Evolutionary conservation across 2,329 filamentous ascomycete species (phyloP).

Genomic region (Clathrospora elynae): DNA sequence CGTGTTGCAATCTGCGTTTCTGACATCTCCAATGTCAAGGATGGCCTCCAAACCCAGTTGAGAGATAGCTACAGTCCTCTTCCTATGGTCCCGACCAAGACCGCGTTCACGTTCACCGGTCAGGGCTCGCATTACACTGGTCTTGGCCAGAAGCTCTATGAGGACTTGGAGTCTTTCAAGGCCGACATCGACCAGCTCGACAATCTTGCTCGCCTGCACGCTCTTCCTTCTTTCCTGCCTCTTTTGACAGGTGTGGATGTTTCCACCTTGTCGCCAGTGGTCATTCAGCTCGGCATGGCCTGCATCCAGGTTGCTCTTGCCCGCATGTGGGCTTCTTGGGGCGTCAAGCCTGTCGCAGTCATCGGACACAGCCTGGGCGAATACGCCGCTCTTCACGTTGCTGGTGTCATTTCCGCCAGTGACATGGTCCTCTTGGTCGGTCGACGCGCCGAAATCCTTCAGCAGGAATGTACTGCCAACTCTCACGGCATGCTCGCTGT

Average conservation of each 20-base stretch:
- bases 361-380: constrained; percentile 69
- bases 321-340: constrained; percentile 60
- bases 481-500: constrained; percentile 71
- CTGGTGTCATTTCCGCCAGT: constrained; percentile 71
- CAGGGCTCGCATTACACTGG: constrained; percentile 60
- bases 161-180: constrained; percentile 55
- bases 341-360: constrained; percentile 59
- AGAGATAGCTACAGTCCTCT: constrained; percentile 59
- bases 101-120: constrained; percentile 59
- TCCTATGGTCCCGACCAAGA: constrained; percentile 58
- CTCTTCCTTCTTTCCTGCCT: constrained; percentile 57
- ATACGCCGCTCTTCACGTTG: constrained; percentile 72
- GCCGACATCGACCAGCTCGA: constrained; percentile 57
- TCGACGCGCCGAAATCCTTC: constrained; percentile 67
- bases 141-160: constrained; percentile 57
- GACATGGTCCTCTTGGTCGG: constrained; percentile 77
- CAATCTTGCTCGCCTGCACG: constrained; percentile 53
- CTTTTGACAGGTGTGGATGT: constrained; percentile 57
- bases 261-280: constrained; percentile 56
- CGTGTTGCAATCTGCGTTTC: constrained; percentile 55
- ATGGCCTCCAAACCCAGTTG: constrained; percentile 53
- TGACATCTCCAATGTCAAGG: constrained; percentile 54
- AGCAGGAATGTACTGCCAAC: constrained; percentile 66
- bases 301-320: constrained; percentile 60
- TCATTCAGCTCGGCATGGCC: constrained; percentile 59